Base-by-base conservation (phyloP, 2,329 filamentous ascomycete species). In the Colletotrichum gloeosporioides region DNA sequence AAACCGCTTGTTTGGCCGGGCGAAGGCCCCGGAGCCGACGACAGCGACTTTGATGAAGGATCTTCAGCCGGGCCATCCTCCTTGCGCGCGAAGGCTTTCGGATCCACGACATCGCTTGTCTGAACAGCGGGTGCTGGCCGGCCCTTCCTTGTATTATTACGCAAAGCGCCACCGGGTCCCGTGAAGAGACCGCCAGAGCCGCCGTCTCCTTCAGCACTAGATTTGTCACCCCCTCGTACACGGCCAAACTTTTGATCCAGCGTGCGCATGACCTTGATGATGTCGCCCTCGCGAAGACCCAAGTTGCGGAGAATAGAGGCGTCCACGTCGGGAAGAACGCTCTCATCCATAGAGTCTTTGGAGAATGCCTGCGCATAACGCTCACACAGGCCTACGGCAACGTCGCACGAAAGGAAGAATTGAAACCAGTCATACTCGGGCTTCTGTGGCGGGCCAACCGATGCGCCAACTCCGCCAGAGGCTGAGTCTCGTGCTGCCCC, bases 351-450 rank as follows among this genome's bases (percentile, higher is more conserved):
- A 29, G 96, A 97, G 82, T 99, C 97, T 82, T 93, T 93, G 64
- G 92, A 85, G 82, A 99, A 99, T 3, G 95, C 95, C 82, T 96
- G 95, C 2, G 96, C 93, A 82, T 99, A 99, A 71, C 97, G 92
- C 85, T 99, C 96, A 85, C 97, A 99, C 62, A 98, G 93, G 75
- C 98, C 95, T 65, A 96, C 95, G 61, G 96, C 94, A 80, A 99
- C 95, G 63, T 98, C 96, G 83, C 96, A 98, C 78, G 93, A 93
- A 55, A 99, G 88, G 89, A 99, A 99, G 87, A 99, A 99, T 83
- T 98, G 96, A 82, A 99, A 99, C 97, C 97, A 99, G 84, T 99
- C 97, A 83, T 99, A 98, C 64, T 97, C 93, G 1, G 94, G 89
- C 84, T 93, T 93, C 81, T 90, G 88, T 27, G 86, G 84, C 49